A percentile compares a stretch with the other conserved stretches of the same genome.
Evolutionary conservation across 805 yeast species (phyloP).

Genomic region (Geotrichum ghanense): DNA sequence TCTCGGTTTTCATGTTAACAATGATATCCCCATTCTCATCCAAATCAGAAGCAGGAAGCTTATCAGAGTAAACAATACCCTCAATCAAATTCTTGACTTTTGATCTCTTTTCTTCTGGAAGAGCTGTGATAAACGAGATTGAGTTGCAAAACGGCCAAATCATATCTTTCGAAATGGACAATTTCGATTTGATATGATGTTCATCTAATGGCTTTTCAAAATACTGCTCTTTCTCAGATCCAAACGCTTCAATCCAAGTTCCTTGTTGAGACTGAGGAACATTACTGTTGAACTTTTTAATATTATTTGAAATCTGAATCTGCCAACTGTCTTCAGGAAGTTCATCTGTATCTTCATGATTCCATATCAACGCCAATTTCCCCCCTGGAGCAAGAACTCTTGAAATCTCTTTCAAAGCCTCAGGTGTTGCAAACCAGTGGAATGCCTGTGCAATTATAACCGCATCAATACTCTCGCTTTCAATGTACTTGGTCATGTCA

Average conservation of each 20-base stretch:
- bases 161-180: slow-evolving; percentile 24
- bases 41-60: background rate
- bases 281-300: slow-evolving; percentile 28
- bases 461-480: slow-evolving; percentile 35
- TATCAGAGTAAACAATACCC: slow-evolving; percentile 15
- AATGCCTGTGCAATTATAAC: slow-evolving; percentile 50
- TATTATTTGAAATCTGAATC: slow-evolving; percentile 24
- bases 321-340: slow-evolving; percentile 29
- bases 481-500: slow-evolving; percentile 36
- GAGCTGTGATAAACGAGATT: slow-evolving; percentile 41
- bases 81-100: slow-evolving; percentile 27
- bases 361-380: slow-evolving; percentile 47
- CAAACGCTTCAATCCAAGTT: slow-evolving; percentile 34
- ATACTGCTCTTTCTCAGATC: slow-evolving; percentile 16
- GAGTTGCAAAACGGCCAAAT: slow-evolving; percentile 44
- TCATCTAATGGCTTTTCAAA: slow-evolving; percentile 30
- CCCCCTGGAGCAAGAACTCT: slow-evolving; percentile 43
- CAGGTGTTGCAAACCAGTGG: slow-evolving; percentile 50
- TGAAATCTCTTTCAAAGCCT: slow-evolving; percentile 36
- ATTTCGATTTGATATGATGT: slow-evolving; percentile 10
- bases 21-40: slow-evolving; percentile 7
- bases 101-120: slow-evolving; percentile 29
- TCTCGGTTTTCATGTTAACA: too few relatives aligned
- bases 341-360: slow-evolving; percentile 32
- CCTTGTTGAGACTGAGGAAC: slow-evolving; percentile 49